These are phyloP conservation scores for Tricholoma saponaceum DNA, from an alignment of 768 basidiomycete species.

Conservation along the genomic window DNA sequence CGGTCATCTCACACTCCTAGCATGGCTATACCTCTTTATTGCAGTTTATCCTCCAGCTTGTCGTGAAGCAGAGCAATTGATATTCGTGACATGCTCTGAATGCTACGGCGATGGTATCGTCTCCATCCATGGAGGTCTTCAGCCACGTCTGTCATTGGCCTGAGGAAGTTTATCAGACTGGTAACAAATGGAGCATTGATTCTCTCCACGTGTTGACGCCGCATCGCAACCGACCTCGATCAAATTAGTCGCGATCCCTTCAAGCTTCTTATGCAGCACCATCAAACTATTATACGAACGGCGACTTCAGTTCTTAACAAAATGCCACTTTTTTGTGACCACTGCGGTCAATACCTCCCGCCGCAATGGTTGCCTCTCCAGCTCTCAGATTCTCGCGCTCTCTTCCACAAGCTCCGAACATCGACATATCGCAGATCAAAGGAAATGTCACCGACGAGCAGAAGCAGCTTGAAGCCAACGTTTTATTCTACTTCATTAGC, in stretches of 20 bases:
- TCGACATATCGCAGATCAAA: slow-evolving; percentile 28
- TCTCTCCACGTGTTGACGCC: neutral
- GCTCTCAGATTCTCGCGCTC: neutral
- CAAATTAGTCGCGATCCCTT: neutral
- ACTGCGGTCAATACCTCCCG: slow-evolving; percentile 3
- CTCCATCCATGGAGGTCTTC: neutral
- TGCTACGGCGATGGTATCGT: neutral
- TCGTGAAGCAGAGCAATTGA: too few species aligned
- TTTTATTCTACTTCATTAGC: slow-evolving; percentile 36
- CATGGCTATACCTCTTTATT: too few species aligned
- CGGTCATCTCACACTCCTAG: too few species aligned
- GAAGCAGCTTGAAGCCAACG: slow-evolving; percentile 28
- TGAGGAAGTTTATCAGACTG: slow-evolving; percentile 3
- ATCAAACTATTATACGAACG: neutral
- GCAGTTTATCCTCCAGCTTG: too few species aligned
- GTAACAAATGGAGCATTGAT: neutral
- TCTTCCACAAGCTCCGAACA: slow-evolving; percentile 7
- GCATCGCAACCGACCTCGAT: neutral
- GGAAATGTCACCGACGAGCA: slow-evolving; percentile 38
- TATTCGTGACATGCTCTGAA: too few species aligned
- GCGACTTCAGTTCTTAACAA: neutral
- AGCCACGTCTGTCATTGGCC: neutral
- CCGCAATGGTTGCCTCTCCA: slow-evolving; percentile 3
- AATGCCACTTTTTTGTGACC: neutral
- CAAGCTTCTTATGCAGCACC: too few species aligned